Percentiles rank a stretch among this genome's conserved stretches.
Evolutionary conservation across 2,329 filamentous ascomycete species (phyloP).

Genomic region (Phialophora expanda): DNA sequence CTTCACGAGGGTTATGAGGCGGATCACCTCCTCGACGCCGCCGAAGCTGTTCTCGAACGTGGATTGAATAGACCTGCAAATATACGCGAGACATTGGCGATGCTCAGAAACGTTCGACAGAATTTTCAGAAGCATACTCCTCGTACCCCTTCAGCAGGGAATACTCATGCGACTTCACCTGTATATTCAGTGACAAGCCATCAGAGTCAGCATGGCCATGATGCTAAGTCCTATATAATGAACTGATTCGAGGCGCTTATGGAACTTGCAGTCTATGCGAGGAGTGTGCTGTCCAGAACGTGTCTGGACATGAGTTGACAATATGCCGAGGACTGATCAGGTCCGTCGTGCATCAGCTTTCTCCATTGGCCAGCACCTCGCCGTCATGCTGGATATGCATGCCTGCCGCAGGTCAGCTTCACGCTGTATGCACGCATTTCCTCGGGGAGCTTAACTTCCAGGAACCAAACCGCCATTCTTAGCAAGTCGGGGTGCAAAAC

Average conservation of each 20-base stretch:
- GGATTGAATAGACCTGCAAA: constrained; percentile 15
- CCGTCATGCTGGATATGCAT: constrained; percentile 3
- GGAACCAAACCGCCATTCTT: constrained; percentile 18
- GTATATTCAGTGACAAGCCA: constrained; percentile 17
- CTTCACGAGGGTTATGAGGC: constrained; percentile 16
- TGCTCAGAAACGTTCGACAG: constrained; percentile 18
- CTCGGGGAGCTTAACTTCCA: constrained; percentile 7
- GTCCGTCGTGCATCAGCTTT: too few species aligned
- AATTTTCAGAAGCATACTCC: constrained; percentile 13
- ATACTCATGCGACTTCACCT: constrained; percentile 8
- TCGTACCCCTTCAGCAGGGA: constrained; percentile 3
- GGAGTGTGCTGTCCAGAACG: too few species aligned
- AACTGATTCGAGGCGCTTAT: not conserved
- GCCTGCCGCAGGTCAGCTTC: constrained; percentile 14
- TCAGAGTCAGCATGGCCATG: not conserved
- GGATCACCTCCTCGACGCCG: constrained; percentile 14
- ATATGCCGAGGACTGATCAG: too few species aligned
- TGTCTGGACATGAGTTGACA: too few species aligned
- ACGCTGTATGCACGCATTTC: not conserved
- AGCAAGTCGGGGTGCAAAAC: constrained; percentile 37
- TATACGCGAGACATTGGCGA: constrained; percentile 11
- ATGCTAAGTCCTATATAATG: not conserved
- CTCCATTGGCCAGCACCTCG: not conserved
- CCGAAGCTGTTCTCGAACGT: constrained; percentile 17
- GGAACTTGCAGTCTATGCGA: too few species aligned